Conservation (phyloP, 2,329 filamentous ascomycete genomes). For the Talaromyces atroroseus region DNA sequence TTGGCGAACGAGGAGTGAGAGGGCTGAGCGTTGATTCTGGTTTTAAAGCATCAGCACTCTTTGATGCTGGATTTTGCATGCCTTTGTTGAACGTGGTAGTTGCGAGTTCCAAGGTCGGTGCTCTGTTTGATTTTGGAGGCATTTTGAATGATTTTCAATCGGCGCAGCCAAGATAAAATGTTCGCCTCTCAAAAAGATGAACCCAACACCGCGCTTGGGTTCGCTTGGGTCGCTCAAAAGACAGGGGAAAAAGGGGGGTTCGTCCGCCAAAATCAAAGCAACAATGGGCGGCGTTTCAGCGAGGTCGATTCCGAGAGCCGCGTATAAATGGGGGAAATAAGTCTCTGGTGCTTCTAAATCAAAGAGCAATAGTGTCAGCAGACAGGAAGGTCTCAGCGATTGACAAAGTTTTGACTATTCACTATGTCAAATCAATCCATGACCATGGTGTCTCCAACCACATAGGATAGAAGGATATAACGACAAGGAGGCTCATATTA, state of each 20-base stretch:
- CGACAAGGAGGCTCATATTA: not conserved
- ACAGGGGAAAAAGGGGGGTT: not conserved
- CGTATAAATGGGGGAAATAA: not conserved
- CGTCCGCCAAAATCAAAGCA: not conserved
- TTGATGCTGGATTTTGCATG: slow-evolving; percentile 27
- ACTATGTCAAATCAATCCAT: not conserved
- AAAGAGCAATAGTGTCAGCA: not conserved
- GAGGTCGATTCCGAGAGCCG: not conserved
- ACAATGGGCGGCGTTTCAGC: not conserved
- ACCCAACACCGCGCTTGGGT: not conserved
- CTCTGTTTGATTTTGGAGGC: slow-evolving; percentile 31
- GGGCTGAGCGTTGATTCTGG: slow-evolving; percentile 29
- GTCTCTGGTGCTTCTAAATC: slow-evolving; percentile 1
- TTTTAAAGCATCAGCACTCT: slow-evolving; percentile 31
- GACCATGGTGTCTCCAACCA: not conserved
- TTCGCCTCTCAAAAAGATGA: not conserved
- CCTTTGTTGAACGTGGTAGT: slow-evolving; percentile 26
- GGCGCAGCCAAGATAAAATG: not conserved
- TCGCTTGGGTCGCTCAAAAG: not conserved
- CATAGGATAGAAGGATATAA: not conserved
- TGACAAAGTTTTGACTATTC: not conserved
- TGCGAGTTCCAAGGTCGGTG: slow-evolving; percentile 35
- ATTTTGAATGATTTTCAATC: slow-evolving; percentile 22
- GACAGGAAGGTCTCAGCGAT: not conserved
- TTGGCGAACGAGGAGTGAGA: slow-evolving; percentile 34